These are phyloP conservation scores for Vickermania spadyakhi DNA, from an alignment of 208 protist genomes.

Conservation along the genomic window DNA sequence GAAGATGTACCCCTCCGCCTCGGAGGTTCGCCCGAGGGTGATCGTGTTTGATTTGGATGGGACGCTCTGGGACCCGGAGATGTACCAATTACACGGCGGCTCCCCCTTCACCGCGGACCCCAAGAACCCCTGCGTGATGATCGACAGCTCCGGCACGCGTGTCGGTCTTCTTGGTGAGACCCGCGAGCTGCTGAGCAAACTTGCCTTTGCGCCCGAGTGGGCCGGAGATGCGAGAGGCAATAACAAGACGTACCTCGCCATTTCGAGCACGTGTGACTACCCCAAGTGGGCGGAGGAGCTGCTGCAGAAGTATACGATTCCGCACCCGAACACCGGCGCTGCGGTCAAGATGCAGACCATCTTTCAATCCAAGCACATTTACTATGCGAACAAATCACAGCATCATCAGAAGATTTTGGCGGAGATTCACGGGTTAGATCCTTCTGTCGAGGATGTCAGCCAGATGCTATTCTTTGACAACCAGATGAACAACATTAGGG, in stretches of 20 bases:
- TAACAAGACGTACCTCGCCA: slow-evolving; percentile 40
- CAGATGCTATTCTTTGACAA: slow-evolving; percentile 91
- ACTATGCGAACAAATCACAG: slow-evolving; percentile 16
- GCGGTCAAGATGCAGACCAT: slow-evolving; percentile 42
- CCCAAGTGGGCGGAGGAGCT: slow-evolving; percentile 76
- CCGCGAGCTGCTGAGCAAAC: slow-evolving; percentile 44
- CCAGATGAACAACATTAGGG: slow-evolving; percentile 66
- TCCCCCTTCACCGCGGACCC: slow-evolving; percentile 51
- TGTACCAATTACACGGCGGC: slow-evolving; percentile 83
- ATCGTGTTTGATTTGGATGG: slow-evolving; percentile 90
- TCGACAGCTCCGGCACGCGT: slow-evolving; percentile 38
- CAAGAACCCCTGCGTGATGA: slow-evolving; percentile 29
- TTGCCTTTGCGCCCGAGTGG: slow-evolving; percentile 40
- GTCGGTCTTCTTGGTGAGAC: slow-evolving; percentile 78
- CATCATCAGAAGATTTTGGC: slow-evolving; percentile 12
- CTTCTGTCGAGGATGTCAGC: slow-evolving; percentile 40
- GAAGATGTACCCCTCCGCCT: slow-evolving; percentile 6
- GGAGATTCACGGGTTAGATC: slow-evolving; percentile 18
- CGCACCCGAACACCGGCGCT: slow-evolving; percentile 15
- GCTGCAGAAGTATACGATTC: slow-evolving; percentile 32
- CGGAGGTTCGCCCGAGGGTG: slow-evolving; percentile 36
- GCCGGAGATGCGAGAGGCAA: background rate
- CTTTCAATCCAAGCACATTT: slow-evolving; percentile 30
- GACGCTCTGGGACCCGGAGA: slow-evolving; percentile 84
- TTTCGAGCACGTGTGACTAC: slow-evolving; percentile 84